Percentiles rank a stretch among this genome's conserved stretches.
These are phyloP conservation scores for Pythium rhizo-oryzae DNA, from an alignment of 352 stramenopile species.

Conservation along the genomic window DNA sequence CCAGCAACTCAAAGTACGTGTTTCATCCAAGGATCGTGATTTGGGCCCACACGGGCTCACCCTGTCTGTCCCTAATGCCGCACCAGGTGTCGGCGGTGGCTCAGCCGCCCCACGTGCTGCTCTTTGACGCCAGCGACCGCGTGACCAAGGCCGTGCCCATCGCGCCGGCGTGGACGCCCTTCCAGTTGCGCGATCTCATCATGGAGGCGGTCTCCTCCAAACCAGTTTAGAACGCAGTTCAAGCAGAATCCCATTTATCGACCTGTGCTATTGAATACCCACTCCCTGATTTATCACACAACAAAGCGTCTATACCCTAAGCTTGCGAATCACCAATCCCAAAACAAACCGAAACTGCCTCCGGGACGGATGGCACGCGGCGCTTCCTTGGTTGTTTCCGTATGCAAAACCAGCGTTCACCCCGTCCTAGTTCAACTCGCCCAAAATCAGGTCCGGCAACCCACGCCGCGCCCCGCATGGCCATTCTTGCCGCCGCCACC, in stretches of 20 bases:
- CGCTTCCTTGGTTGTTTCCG: too few relatives aligned
- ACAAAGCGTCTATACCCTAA: background rate
- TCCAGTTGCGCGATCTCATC: constrained; percentile 43
- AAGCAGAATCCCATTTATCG: background rate
- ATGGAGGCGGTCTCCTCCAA: background rate
- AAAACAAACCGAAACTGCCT: background rate
- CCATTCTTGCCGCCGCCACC: background rate
- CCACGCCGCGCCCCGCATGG: background rate
- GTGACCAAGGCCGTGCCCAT: constrained; percentile 39
- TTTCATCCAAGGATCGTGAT: too few relatives aligned
- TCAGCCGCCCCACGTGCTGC: constrained; percentile 47
- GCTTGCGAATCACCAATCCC: background rate
- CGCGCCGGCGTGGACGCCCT: constrained; percentile 42
- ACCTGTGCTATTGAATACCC: background rate
- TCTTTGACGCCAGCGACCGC: constrained; percentile 37
- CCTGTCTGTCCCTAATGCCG: background rate
- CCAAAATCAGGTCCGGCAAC: constrained; percentile 11
- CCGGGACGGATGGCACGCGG: background rate
- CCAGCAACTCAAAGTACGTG: constrained; percentile 4
- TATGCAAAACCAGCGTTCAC: background rate
- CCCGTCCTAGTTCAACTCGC: constrained; percentile 13
- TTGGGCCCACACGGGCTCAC: too few relatives aligned
- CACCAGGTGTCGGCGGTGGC: constrained; percentile 41
- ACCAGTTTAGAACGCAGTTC: background rate
- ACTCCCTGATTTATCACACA: constrained; percentile 3